These are phyloP conservation scores for Cicer arietinum DNA, from an alignment of 306 rosid genomes.

Conservation along the genomic window DNA sequence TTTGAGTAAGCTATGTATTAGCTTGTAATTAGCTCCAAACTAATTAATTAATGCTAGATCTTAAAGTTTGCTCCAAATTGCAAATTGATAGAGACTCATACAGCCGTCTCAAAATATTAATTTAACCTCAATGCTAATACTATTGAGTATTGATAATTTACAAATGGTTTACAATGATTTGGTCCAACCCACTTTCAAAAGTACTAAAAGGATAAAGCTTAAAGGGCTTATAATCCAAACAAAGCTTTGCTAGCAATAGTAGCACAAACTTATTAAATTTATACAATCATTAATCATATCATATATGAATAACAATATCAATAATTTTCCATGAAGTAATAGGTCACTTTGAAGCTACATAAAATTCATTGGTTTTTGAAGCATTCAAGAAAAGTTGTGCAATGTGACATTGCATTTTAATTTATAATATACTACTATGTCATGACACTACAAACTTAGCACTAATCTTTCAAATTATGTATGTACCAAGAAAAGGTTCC, in stretches of 20 bases:
- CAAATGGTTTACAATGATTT: conserved; percentile 52
- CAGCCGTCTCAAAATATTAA: conserved; percentile 47
- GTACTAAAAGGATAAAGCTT: conserved; percentile 44
- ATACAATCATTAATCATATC: conserved; percentile 31
- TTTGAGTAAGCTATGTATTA: conserved; percentile 26
- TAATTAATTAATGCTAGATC: conserved; percentile 10
- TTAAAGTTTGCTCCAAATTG: conserved; percentile 37
- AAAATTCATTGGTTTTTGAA: conserved; percentile 54
- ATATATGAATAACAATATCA: conserved; percentile 16
- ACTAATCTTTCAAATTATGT: conserved; percentile 23
- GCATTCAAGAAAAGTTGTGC: conserved; percentile 56
- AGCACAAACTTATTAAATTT: conserved; percentile 37
- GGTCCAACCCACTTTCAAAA: conserved; percentile 62
- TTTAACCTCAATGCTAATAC: conserved; percentile 41
- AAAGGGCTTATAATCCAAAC: conserved; percentile 43
- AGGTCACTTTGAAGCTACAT: conserved; percentile 57
- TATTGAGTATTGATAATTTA: conserved; percentile 30
- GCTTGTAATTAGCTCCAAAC: conserved; percentile 39
- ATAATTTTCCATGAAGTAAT: conserved; percentile 45
- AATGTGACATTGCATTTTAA: neutral
- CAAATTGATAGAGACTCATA: conserved; percentile 37
- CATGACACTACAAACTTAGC: conserved; percentile 36
- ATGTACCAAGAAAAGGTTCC: conserved; percentile 1
- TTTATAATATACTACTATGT: conserved; percentile 49
- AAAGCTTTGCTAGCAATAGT: conserved; percentile 45